These are phyloP conservation scores for Aspergillus sp. DNA, from an alignment of 2,329 filamentous ascomycete species.

Conservation along the genomic window DNA sequence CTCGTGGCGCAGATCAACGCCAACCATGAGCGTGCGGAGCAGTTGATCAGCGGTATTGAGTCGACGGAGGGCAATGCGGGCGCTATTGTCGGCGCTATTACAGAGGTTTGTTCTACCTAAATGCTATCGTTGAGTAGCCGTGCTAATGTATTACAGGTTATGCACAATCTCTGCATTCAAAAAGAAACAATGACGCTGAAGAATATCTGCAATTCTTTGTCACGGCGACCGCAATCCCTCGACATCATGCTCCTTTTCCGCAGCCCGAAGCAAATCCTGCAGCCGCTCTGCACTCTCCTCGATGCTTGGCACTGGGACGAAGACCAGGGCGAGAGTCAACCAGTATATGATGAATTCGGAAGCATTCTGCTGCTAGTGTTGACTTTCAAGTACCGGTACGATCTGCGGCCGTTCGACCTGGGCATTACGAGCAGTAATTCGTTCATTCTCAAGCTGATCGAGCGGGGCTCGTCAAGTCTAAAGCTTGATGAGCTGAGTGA, in stretches of 20 bases:
- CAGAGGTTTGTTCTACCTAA: slow-evolving; percentile 55
- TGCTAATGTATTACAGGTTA: slow-evolving; percentile 37
- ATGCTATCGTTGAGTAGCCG: background rate
- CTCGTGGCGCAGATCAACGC: slow-evolving; percentile 75
- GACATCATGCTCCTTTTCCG: slow-evolving; percentile 62
- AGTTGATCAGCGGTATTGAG: slow-evolving; percentile 78
- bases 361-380: slow-evolving; percentile 60
- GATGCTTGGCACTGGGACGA: slow-evolving; percentile 67
- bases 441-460: slow-evolving; percentile 57
- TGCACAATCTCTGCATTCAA: slow-evolving; percentile 57
- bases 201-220: slow-evolving; percentile 58
- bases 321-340: slow-evolving; percentile 64
- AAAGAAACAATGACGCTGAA: slow-evolving; percentile 66
- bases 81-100: slow-evolving; percentile 75
- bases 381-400: slow-evolving; percentile 59
- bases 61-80: slow-evolving; percentile 90
- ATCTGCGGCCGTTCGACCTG: slow-evolving; percentile 53
- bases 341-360: slow-evolving; percentile 66
- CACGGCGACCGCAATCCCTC: slow-evolving; percentile 55
- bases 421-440: slow-evolving; percentile 52
- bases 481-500: slow-evolving; percentile 53
- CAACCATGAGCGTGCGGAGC: slow-evolving; percentile 73
- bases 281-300: slow-evolving; percentile 58
- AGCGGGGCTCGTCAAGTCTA: slow-evolving; percentile 46
- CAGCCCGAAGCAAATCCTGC: slow-evolving; percentile 56